Percentiles rank a stretch among this genome's conserved stretches.
phyloP scores from a whole-genome alignment of 495 filamentous ascomycete species.

The Xylaria scruposa region DNA sequence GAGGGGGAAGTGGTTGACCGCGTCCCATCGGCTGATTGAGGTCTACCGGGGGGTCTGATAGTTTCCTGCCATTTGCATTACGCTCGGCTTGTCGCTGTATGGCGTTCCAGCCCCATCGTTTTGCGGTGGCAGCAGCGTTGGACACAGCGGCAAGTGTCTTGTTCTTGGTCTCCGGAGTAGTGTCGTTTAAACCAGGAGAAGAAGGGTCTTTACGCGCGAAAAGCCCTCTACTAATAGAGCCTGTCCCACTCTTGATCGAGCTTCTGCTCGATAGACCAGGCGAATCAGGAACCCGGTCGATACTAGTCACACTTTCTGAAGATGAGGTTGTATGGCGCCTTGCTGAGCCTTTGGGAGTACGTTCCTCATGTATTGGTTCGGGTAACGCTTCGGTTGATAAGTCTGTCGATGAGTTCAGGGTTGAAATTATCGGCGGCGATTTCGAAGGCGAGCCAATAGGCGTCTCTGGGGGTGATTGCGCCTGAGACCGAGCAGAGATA shows the following conservation, averaged over 20 bases:
- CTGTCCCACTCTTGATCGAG: conserved; percentile 47
- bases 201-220: conserved; percentile 48
- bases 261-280: conserved; percentile 43
- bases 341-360: conserved; percentile 32
- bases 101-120: conserved; percentile 82
- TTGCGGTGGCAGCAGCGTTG: conserved; percentile 77
- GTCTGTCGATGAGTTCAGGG: conserved; percentile 45
- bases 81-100: conserved; percentile 63
- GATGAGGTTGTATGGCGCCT: conserved; percentile 55
- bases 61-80: conserved; percentile 33
- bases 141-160: conserved; percentile 65
- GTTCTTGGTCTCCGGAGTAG: conserved; percentile 44
- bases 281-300: conserved; percentile 37
- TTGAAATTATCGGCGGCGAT: conserved; percentile 37
- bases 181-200: conserved; percentile 33
- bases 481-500: conserved; percentile 67
- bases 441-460: conserved; percentile 59
- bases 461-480: conserved; percentile 60
- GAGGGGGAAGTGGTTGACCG: conserved; percentile 76
- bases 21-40: conserved; percentile 74
- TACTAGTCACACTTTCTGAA: conserved; percentile 38
- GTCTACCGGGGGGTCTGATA: conserved; percentile 49
- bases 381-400: conserved; percentile 44
- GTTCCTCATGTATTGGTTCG: conserved; percentile 18
- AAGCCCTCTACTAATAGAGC: conserved; percentile 45